Base-by-base conservation (phyloP, 75 land plant species). In the Pinus albicaulis region DNA sequence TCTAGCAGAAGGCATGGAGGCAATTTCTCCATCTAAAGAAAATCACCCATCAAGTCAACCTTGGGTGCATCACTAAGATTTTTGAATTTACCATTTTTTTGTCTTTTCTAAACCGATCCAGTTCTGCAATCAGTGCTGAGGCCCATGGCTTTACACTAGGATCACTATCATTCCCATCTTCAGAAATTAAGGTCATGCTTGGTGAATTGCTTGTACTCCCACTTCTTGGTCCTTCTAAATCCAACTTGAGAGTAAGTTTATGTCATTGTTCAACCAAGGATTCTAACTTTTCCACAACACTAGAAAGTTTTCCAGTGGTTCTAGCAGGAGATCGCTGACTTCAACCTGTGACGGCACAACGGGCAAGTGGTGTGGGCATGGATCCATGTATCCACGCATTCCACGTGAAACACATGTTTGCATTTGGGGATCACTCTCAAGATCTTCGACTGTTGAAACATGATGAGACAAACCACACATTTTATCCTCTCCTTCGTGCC, bases 41-140 rank as follows among this genome's bases (percentile, higher is more conserved):
- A 93, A 81, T 96, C 97, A 85, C 93, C 93, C 92, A 94, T 86
- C 14, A 93, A 83, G 62, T 83, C 85, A 61, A 92, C 73, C 34
- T 89, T 88, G 20, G 72, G 58, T 5, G 83, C 74, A 55, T 65
- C 77, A 56, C 87, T 52, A 25, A 65, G 55, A 1, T 69, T 72
- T n/a, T 61, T 31, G 55, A n/a, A 48, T 62, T 60, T 82, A n/a
- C n/a, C n/a, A n/a, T n/a, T n/a, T n/a, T n/a, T n/a, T n/a, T n/a
- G n/a, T 8, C 55, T 64, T 74, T 76, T 76, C 76, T 89, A 59
- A 85, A 74, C 13, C 80, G 88, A 75, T 86, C 85, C 56, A 84
- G 87, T 76, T 88, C 86, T 34, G 84, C 69, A 53, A 85, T 81
- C 26, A 87, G 68, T 58, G 85, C 86, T 36, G 88, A 82, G 25